phyloP scores from a whole-genome alignment of 140 eudicot species.

The Oenanthe javanica region DNA sequence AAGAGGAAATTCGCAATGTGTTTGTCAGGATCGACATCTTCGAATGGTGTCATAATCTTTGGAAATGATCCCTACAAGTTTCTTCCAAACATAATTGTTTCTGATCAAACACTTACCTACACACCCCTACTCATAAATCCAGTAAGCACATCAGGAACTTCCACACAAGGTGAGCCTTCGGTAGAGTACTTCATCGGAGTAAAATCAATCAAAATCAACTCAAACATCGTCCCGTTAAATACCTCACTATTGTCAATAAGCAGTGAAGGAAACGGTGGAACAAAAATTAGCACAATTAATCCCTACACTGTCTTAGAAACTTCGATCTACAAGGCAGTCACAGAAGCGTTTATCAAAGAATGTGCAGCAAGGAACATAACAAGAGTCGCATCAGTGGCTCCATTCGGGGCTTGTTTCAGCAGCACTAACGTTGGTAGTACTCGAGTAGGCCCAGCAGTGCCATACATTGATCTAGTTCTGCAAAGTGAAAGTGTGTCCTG shows the following conservation, averaged over 20 bases:
- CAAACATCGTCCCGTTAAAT: conserved; percentile 33
- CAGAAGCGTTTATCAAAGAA: conserved; percentile 24
- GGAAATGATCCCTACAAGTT: conserved; percentile 7
- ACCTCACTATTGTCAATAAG: conserved; percentile 37
- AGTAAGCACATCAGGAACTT: conserved; percentile 20
- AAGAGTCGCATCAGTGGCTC: conserved; percentile 46
- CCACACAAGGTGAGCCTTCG: conserved; percentile 28
- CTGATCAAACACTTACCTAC: background rate
- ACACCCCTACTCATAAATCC: conserved; percentile 17
- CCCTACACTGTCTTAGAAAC: conserved; percentile 58
- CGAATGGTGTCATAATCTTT: conserved; percentile 10
- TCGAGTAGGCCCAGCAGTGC: conserved; percentile 56
- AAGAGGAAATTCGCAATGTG: conserved; percentile 37
- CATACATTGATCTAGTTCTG: conserved; percentile 52
- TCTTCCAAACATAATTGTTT: background rate
- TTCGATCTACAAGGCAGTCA: conserved; percentile 41
- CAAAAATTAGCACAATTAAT: conserved; percentile 56
- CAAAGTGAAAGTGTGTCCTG: conserved; percentile 41
- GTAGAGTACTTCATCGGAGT: conserved; percentile 45
- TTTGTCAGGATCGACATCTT: conserved; percentile 17
- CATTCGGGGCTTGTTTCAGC: conserved; percentile 54
- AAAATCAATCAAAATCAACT: conserved; percentile 35
- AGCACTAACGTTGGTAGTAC: conserved; percentile 25
- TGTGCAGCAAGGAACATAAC: conserved; percentile 38
- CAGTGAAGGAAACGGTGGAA: conserved; percentile 52